These are phyloP conservation scores for Polygonum maritimum DNA, from an alignment of 148 eudicot species.

Conservation along the genomic window DNA sequence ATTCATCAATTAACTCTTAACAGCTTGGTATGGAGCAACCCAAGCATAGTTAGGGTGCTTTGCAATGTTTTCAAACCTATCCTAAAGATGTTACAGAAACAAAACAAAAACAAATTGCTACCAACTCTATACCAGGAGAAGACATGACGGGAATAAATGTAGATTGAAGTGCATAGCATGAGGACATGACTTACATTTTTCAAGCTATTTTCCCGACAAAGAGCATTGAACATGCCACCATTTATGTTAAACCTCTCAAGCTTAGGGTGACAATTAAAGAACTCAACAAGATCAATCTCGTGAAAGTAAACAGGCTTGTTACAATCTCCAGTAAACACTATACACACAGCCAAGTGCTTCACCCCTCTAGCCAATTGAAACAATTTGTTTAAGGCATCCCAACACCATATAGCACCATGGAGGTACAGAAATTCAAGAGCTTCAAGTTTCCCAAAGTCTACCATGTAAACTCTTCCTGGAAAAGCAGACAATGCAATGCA, in stretches of 20 bases:
- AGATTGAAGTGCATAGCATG: not conserved
- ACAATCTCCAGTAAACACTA: constrained; percentile 62
- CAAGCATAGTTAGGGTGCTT: too few relatives aligned
- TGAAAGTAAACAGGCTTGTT: constrained; percentile 57
- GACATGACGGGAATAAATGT: too few relatives aligned
- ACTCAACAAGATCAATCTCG: constrained; percentile 65
- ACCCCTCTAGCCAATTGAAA: constrained; percentile 17
- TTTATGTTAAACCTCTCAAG: constrained; percentile 67
- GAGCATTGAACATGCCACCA: constrained; percentile 96
- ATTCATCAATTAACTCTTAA: too few relatives aligned
- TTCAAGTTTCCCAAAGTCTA: constrained; percentile 64
- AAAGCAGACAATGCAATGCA: not conserved
- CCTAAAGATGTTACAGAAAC: too few relatives aligned
- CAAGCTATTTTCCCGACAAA: constrained; percentile 54
- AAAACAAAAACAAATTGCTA: too few relatives aligned
- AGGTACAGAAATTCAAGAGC: constrained; percentile 61
- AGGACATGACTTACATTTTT: too few relatives aligned
- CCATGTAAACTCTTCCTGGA: constrained; percentile 36
- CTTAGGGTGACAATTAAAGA: constrained; percentile 71
- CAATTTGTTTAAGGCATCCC: constrained; percentile 74
- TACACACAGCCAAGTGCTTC: constrained; percentile 26
- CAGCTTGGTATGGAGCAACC: too few relatives aligned
- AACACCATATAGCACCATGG: constrained; percentile 76
- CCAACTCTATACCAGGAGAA: too few relatives aligned
- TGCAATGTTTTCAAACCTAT: too few relatives aligned